Evolutionary conservation across 2,329 filamentous ascomycete genomes (phyloP), one percentile per base, ranked within the genome.

Genomic region (Stromatinia cepivora): DNA sequence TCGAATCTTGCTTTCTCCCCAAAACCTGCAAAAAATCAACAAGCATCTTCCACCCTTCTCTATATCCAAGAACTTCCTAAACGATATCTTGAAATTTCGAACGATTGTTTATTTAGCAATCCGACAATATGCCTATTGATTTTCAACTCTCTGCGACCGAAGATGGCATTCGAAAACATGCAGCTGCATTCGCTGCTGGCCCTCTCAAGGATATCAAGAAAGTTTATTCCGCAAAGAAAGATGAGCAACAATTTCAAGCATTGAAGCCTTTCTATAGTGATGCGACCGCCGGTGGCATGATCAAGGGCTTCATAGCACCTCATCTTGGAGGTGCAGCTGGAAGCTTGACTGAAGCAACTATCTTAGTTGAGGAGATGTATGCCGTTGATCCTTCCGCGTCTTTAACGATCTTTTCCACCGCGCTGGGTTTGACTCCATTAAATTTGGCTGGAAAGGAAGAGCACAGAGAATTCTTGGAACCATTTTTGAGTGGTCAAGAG

Each of bases 301-400:
- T 87, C 74, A 83, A 82, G 72, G 81, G 80, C 13, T 81, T 85
- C 67, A 77, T 87, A 10, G 79, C 84, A 1, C 74, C 78, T 4
- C 64, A 78, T 2, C 77, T 85, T 8, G 85, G 85, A 42, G 86
- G 85, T 22, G 58, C 62, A 1, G 81, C 79, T 7, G 80, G 79
- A 0, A 80, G 78, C 11, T 77, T 87, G 0, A 69, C 85, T 9
- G 84, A 86, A 65, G 80, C 83, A 0, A 81, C 83, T 0, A 80
- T 87, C 53, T 72, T 85, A 20, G 81, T 86, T 0, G 85, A 87
- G 72, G 84, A 87, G 71, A 80, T 84, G 70, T 86, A 84, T 72
- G 78, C 82, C 1, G 81, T 84, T 48, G 85, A 88, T 70, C 81
- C 82, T 0, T 82, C 81, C 22, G 79, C 82, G 0, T 79, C 83